These are phyloP conservation scores for Kodamaea hsintzibuensis DNA, from an alignment of 805 yeast species.

Conservation along the genomic window DNA sequence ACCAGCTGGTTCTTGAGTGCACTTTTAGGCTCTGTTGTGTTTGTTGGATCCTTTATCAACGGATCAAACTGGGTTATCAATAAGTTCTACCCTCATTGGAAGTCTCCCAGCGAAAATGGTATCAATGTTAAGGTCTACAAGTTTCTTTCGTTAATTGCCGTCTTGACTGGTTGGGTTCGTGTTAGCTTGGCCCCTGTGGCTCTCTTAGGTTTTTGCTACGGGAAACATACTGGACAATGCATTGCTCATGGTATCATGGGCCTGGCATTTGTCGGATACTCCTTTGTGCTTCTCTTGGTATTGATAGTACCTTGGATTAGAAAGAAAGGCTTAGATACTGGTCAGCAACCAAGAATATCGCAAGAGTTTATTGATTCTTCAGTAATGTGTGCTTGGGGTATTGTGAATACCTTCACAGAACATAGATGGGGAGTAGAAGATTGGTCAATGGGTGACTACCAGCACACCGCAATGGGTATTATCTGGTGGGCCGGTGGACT, in stretches of 20 bases:
- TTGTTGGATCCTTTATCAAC: conserved; percentile 55
- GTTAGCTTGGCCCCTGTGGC: conserved; percentile 81
- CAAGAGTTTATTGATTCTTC: conserved; percentile 86
- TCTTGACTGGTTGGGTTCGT: conserved; percentile 74
- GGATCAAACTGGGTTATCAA: conserved; percentile 49
- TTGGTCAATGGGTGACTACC: conserved; percentile 93
- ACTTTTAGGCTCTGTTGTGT: conserved; percentile 47
- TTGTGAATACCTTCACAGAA: conserved; percentile 92
- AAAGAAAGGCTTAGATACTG: conserved; percentile 23
- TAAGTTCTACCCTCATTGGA: conserved; percentile 34
- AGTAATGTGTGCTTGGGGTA: conserved; percentile 87
- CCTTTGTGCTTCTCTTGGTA: conserved; percentile 66
- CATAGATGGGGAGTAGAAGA: conserved; percentile 91
- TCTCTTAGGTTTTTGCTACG: conserved; percentile 84
- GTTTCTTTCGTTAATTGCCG: conserved; percentile 45
- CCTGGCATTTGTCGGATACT: conserved; percentile 77
- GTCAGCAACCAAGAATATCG: conserved; percentile 34
- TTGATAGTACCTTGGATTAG: conserved; percentile 76
- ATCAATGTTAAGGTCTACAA: conserved; percentile 38
- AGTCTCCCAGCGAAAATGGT: conserved; percentile 39
- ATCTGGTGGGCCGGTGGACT: conserved; percentile 96
- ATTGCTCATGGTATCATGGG: conserved; percentile 98
- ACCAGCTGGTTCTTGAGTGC: conserved; percentile 63
- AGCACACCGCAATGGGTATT: conserved; percentile 95
- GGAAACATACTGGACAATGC: conserved; percentile 86